Conservation (phyloP, 805 yeast genomes). For the Candida maltosa region DNA sequence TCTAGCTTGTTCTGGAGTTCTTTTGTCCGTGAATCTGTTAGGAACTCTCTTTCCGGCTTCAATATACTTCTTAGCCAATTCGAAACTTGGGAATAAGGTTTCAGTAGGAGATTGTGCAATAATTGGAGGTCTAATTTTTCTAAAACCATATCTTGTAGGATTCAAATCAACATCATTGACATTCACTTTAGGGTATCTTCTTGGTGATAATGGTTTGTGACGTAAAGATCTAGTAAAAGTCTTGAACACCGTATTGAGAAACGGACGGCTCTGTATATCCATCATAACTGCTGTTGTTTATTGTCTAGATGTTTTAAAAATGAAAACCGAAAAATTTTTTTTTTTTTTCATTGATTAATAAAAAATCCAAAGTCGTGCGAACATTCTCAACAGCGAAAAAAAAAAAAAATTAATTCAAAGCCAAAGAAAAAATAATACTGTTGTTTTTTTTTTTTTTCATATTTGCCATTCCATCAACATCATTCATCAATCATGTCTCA, state of each 20-base stretch:
- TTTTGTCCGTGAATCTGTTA: slow-evolving; percentile 30
- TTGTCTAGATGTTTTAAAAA: not conserved
- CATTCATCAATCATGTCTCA: slow-evolving; percentile 8
- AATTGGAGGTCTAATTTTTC: slow-evolving; percentile 35
- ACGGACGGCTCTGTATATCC: not conserved
- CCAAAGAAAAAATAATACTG: not conserved
- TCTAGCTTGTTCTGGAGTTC: slow-evolving; percentile 32
- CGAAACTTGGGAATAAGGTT: slow-evolving; percentile 37
- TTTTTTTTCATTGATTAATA: not conserved
- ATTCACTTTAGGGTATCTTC: slow-evolving; percentile 38
- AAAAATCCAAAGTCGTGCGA: slow-evolving; percentile 3
- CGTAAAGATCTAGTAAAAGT: slow-evolving; percentile 21
- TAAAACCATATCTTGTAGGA: slow-evolving; percentile 36
- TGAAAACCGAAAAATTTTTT: not conserved
- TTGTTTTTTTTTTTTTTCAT: not conserved
- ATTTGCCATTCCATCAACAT: not conserved
- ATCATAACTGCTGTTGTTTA: not conserved
- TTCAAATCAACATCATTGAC: slow-evolving; percentile 35
- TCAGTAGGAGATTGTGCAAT: slow-evolving; percentile 37
- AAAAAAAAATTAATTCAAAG: slow-evolving; percentile 3
- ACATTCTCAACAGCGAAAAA: slow-evolving; percentile 1
- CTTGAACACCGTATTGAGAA: slow-evolving; percentile 8
- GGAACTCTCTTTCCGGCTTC: slow-evolving; percentile 42
- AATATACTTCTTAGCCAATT: slow-evolving; percentile 29
- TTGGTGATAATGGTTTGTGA: slow-evolving; percentile 26